A percentile compares a stretch with the other conserved stretches of the same genome.
Evolutionary conservation across 257 asterid genomes (phyloP).

Genomic region (Orobanche coerulescens): DNA sequence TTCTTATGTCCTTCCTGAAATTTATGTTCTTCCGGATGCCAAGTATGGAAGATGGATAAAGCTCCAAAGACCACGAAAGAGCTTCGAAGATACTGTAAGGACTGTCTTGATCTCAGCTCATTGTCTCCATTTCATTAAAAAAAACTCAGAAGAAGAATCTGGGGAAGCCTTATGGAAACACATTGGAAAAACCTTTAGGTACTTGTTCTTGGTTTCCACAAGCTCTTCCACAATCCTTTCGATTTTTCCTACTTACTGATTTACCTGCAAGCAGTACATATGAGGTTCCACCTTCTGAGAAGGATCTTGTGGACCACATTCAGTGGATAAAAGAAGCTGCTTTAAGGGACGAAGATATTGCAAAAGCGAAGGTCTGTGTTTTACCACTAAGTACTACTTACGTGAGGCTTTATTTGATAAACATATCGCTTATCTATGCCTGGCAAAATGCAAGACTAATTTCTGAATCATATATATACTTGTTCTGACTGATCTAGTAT

Average conservation of each 20-base stretch:
- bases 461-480: background rate
- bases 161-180: conserved; percentile 43
- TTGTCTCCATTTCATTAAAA: conserved; percentile 47
- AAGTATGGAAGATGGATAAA: conserved; percentile 41
- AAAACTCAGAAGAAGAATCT: conserved; percentile 27
- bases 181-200: conserved; percentile 39
- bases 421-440: background rate
- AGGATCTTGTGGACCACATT: conserved; percentile 50
- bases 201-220: background rate
- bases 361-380: conserved; percentile 44
- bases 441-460: background rate
- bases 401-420: conserved; percentile 2
- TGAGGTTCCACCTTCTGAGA: conserved; percentile 51
- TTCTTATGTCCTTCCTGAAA: conserved; percentile 38
- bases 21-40: conserved; percentile 38
- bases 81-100: conserved; percentile 33
- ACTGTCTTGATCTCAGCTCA: conserved; percentile 41
- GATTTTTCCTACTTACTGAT: background rate
- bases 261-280: conserved; percentile 36
- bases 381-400: conserved; percentile 4
- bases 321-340: conserved; percentile 41
- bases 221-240: background rate
- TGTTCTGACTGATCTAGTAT: background rate
- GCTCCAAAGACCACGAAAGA: conserved; percentile 45
- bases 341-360: conserved; percentile 43